phyloP scores from a whole-genome alignment of 257 asterid species.

The Solanum pennellii region DNA sequence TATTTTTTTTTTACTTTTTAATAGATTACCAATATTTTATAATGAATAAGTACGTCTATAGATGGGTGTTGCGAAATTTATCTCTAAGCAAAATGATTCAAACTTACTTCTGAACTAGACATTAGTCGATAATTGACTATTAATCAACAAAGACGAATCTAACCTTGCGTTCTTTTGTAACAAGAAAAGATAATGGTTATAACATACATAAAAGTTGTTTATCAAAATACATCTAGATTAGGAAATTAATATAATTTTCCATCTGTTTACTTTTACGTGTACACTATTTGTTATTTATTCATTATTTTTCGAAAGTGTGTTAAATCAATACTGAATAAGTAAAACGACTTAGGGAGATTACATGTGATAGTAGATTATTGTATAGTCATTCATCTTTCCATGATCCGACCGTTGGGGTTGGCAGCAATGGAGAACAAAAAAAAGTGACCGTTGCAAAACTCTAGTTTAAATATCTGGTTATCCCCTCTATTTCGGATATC shows the following conservation, averaged over 20 bases:
- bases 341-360: too few species aligned
- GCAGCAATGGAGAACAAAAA: slow-evolving; percentile 13
- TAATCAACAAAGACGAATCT: neutral
- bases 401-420: slow-evolving; percentile 20
- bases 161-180: neutral
- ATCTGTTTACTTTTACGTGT: too few species aligned
- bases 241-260: too few species aligned
- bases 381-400: neutral
- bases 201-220: too few species aligned
- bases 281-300: too few species aligned
- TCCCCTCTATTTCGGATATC: slow-evolving; percentile 2
- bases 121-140: neutral
- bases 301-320: too few species aligned
- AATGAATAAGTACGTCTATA: too few species aligned
- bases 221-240: too few species aligned
- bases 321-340: too few species aligned
- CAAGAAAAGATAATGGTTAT: neutral
- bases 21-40: too few species aligned
- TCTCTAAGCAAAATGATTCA: too few species aligned
- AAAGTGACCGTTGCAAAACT: slow-evolving; percentile 48
- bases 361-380: neutral
- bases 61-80: neutral
- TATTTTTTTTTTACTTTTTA: neutral
- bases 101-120: neutral
- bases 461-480: slow-evolving; percentile 39